Base-by-base conservation (phyloP, 1,139 yeast genomes). In the Hanseniaspora gamundiae region DNA sequence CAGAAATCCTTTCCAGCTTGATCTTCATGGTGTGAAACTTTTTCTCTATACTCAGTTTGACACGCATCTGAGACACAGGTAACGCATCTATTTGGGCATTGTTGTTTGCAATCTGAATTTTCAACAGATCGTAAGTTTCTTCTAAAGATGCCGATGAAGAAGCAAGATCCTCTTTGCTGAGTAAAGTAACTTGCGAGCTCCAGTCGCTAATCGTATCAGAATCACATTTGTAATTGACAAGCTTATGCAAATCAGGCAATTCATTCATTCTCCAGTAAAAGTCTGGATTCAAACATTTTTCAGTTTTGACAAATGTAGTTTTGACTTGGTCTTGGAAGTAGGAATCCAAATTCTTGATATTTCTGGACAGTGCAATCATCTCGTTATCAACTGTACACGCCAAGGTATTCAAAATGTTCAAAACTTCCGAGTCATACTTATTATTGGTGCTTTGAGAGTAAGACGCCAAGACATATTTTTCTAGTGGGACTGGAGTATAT, bases 291-390 rank as follows among this genome's bases (percentile, higher is more conserved):
- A 33, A 27, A 2, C 42, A 33, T 3, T n/a, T 21, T 11, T 39
- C 39, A n/a, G 21, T 17, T 6, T 48, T 24, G 11, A 47, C 51
- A 1, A 57, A 41, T n/a, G 52, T 44, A n/a, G 44, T 43, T 3
- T 56, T 52, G 11, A 58, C 42, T 42, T 71, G 74, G 42, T 68
- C 70, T 10, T 48, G 44, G 16, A 71, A 45, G 42, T 65, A 68
- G 1, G 36, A 43, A 13, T 59, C 59, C 14, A 69, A 42, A 4
- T 56, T 54, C 2, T 41, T 22, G 9, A 63, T 46, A 47, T 71
- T 71, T 42, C 54, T 56, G 7, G 52, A 51, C 22, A 72, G 43
- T 2, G 67, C 61, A n/a, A 52, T 51, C 16, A 71, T 49, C 44
- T 70, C 70, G 5, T 72, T 68, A 4, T 63, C 63, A 1, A 68